Conservation (phyloP, 164 flowering plant species). For the Aristolochia fimbriata region DNA sequence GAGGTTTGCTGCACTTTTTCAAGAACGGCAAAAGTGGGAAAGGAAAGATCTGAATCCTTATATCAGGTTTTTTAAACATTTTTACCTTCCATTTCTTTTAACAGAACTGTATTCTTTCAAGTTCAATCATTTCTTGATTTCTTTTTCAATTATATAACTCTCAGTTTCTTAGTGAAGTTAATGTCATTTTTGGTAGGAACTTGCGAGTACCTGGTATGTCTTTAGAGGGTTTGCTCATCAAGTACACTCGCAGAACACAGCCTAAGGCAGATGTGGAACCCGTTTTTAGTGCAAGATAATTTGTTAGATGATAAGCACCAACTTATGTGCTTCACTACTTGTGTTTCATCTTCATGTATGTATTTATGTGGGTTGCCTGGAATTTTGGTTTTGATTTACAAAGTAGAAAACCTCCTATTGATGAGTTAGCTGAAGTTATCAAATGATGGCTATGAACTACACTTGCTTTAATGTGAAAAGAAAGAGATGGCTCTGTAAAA, state of each 20-base stretch:
- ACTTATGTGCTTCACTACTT: no score
- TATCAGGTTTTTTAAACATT: conserved; percentile 42
- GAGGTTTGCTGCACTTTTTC: conserved; percentile 62
- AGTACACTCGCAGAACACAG: conserved; percentile 86
- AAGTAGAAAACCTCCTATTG: no score
- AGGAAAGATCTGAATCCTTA: conserved; percentile 82
- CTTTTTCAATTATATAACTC: neutral
- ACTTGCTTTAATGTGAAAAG: no score
- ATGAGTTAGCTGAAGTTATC: no score
- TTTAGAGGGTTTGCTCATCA: conserved; percentile 78
- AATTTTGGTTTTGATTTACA: no score
- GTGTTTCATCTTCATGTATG: no score
- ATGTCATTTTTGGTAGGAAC: conserved; percentile 36
- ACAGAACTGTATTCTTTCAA: neutral
- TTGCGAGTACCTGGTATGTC: conserved; percentile 81
- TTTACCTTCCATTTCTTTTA: neutral
- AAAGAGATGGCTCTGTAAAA: no score
- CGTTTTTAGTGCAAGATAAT: conserved; percentile 66
- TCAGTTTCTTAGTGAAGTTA: neutral
- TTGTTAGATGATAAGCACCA: no score
- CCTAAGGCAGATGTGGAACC: conserved; percentile 65
- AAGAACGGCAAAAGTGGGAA: conserved; percentile 75
- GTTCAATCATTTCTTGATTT: neutral
- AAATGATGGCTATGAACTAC: no score
- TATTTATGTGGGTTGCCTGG: no score